Base-by-base conservation (phyloP, 257 asterid species). In the Ocimum tenuiflorum region DNA sequence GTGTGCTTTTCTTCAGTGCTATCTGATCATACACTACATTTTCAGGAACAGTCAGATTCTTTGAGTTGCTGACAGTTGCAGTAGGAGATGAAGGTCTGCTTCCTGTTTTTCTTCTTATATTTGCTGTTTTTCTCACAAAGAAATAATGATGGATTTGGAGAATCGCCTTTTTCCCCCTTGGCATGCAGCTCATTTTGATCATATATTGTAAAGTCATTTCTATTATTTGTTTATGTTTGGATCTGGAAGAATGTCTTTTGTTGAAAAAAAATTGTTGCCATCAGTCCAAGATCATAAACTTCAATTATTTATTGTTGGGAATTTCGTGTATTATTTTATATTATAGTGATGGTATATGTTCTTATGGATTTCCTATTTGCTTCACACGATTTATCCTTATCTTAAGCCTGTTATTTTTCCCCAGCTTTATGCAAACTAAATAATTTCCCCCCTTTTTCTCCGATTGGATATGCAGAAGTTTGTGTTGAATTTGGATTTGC, bases 401-500 rank as follows among this genome's bases (percentile, higher is more conserved):
- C 72, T 65, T 3, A 10, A 49, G 23, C 6, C 43, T 14, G 15
- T 41, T 24, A 1, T 55, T 46, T 24, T 2, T 55, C 19, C 10
- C 46, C 3, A 31, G 22, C 3, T 12, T 53, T 42, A 24, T 61
- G 36, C 54, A 8, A 11, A 19, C 19, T 56, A 42, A 23, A 0
- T 46, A 12, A 1, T 4, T 31, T 9, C 46, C 57, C 62, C 7
- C 43, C 6, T 12, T 38, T n/a, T n/a, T n/a, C n/a, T n/a, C 59
- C 2, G 46, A 24, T 23, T 36, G 8, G 23, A 45, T 75, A 17
- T 57, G 74, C 88, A 91, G 96, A 91, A 91, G 72, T 82, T 78
- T 65, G 86, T 86, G 53, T 61, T 91, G 86, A 81, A 77, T 24
- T 67, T 91, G 91, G 98, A 85, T 27, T 63, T 91, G 71, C 80